phyloP scores from a whole-genome alignment of 768 basidiomycete species.

The Mycena pura region DNA sequence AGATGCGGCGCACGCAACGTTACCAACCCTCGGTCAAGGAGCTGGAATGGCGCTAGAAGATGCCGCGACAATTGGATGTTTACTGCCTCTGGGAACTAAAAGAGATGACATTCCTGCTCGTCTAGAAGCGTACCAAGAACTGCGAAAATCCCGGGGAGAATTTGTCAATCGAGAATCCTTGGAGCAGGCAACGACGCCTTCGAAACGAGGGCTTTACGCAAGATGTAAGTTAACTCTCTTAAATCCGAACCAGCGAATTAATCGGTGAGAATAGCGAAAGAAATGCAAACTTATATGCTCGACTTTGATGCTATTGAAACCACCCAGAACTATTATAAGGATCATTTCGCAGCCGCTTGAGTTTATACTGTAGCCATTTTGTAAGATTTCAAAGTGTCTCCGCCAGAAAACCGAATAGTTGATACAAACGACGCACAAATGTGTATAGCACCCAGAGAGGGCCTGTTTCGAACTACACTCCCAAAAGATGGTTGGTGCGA shows the following conservation, averaged over 20 bases:
- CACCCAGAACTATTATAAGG: conserved; percentile 6
- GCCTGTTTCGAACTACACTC: too few relatives aligned
- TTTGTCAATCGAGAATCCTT: conserved; percentile 21
- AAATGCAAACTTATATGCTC: conserved; percentile 2
- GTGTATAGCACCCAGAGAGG: too few relatives aligned
- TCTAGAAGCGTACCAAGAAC: conserved; percentile 15
- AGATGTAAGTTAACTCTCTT: background rate
- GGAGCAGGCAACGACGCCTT: conserved; percentile 15
- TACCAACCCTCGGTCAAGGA: conserved; percentile 32
- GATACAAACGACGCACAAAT: too few relatives aligned
- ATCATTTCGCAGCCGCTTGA: conserved; percentile 5
- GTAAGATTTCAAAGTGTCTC: too few relatives aligned
- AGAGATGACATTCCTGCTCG: conserved; percentile 11
- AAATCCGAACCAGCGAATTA: background rate
- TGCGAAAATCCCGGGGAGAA: conserved; percentile 13
- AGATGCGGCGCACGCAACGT: conserved; percentile 33
- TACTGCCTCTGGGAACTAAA: conserved; percentile 10
- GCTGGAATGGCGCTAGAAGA: conserved; percentile 37
- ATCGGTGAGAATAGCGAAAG: background rate
- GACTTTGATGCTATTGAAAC: conserved; percentile 15
- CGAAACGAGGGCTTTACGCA: conserved; percentile 7
- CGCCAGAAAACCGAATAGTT: too few relatives aligned
- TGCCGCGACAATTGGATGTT: conserved; percentile 11
- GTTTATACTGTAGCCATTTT: too few relatives aligned
- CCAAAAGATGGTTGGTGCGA: too few relatives aligned